phyloP scores from a whole-genome alignment of 176 grass and related monocot species.

The bread wheat (Triticum aestivum) region DNA sequence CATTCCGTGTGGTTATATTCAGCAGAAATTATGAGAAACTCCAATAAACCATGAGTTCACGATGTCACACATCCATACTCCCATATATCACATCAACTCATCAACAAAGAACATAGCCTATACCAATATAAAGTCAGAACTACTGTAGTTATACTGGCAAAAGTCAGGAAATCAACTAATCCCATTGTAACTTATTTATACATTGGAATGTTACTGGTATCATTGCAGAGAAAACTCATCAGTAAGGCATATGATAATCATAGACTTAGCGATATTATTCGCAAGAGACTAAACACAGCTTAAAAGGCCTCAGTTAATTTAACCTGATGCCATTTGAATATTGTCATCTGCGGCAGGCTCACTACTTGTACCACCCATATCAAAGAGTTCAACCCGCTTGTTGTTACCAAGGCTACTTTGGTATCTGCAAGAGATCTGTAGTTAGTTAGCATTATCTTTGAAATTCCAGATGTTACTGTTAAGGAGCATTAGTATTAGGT shows the following conservation, averaged over 20 bases:
- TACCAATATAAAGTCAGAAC: background rate
- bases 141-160: background rate
- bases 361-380: conserved; percentile 69
- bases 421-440: conserved; percentile 50
- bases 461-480: background rate
- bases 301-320: conserved; percentile 3
- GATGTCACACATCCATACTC: background rate
- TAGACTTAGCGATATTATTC: background rate
- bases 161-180: background rate
- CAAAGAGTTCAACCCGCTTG: conserved; percentile 92
- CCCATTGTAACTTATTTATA: background rate
- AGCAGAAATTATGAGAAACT: background rate
- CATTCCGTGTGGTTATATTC: background rate
- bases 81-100: background rate
- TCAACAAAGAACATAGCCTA: background rate
- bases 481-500: too few species aligned
- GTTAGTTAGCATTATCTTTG: conserved; percentile 10
- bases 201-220: background rate
- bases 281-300: background rate
- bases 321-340: conserved; percentile 87
- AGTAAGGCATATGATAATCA: background rate
- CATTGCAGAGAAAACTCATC: conserved; percentile 15
- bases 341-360: conserved; percentile 67
- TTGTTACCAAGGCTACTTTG: conserved; percentile 93
- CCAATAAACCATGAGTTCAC: background rate